phyloP scores from a whole-genome alignment of 495 filamentous ascomycete species.

The Niebla homalea region DNA sequence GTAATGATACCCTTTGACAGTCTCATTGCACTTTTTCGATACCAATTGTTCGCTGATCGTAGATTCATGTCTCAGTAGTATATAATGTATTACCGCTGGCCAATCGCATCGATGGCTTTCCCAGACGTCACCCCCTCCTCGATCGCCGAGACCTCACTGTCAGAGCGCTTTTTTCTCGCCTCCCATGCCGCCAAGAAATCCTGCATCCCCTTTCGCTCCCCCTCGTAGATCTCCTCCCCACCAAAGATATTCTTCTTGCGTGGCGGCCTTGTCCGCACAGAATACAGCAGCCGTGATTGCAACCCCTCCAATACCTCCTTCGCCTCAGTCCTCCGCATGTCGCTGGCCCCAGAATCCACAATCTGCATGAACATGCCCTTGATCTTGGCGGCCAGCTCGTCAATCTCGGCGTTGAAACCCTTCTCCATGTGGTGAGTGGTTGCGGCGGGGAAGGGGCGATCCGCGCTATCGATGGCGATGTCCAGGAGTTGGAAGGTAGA shows the following conservation, averaged over 20 bases:
- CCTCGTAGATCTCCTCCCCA: conserved; percentile 16
- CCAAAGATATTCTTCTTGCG: conserved; percentile 46
- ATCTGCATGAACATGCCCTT: conserved; percentile 58
- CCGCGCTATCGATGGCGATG: conserved; percentile 57
- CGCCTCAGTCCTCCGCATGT: conserved; percentile 57
- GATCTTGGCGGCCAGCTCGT: conserved; percentile 47
- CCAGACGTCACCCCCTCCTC: not conserved
- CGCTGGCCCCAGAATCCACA: conserved; percentile 56
- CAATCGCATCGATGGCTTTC: not conserved
- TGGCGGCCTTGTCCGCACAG: conserved; percentile 52
- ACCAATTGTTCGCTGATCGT: too few species aligned
- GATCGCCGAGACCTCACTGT: not conserved
- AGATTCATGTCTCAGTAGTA: too few species aligned
- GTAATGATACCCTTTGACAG: too few species aligned
- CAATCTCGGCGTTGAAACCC: conserved; percentile 56
- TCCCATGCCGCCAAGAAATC: not conserved
- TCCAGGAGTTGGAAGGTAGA: conserved; percentile 55
- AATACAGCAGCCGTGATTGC: conserved; percentile 54
- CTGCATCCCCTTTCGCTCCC: conserved; percentile 5
- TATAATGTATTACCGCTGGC: too few species aligned
- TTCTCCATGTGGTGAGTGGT: conserved; percentile 24
- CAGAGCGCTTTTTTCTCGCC: not conserved
- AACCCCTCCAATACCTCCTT: conserved; percentile 61
- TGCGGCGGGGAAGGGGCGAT: conserved; percentile 8
- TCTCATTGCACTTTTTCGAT: too few species aligned